Conservation (phyloP, 2,329 filamentous ascomycete genomes). For the Akanthomyces dipterigenus region DNA sequence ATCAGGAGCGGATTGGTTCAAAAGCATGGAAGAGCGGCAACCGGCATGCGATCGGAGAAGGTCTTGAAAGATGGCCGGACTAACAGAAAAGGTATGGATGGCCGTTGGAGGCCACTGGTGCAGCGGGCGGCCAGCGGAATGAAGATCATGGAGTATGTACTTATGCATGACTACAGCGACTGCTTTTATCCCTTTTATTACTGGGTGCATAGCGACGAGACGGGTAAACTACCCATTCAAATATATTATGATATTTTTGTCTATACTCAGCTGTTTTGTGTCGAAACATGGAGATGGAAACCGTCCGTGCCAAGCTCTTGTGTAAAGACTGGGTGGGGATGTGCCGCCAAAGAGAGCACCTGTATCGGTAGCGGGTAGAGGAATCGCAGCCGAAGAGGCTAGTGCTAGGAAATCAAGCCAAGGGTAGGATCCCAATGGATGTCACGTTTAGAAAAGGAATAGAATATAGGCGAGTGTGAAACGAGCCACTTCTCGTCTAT, state of each 20-base stretch:
- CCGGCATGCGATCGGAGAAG: neutral
- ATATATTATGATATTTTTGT: neutral
- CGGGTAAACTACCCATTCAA: neutral
- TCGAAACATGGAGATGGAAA: neutral
- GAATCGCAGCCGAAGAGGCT: too few species aligned
- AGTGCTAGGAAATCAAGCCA: too few species aligned
- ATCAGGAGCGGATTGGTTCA: neutral
- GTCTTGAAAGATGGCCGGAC: neutral
- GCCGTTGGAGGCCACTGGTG: neutral
- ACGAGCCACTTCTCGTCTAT: neutral
- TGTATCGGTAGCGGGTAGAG: too few species aligned
- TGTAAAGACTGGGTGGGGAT: too few species aligned
- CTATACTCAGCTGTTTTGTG: neutral
- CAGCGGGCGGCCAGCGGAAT: neutral
- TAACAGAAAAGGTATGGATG: neutral
- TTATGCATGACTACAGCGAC: constrained; percentile 6
- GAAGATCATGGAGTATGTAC: neutral
- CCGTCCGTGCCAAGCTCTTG: too few species aligned
- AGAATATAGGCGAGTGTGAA: too few species aligned
- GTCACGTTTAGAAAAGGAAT: too few species aligned
- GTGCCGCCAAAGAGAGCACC: too few species aligned
- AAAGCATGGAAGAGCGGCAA: neutral
- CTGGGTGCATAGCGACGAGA: neutral
- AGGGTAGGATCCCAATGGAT: too few species aligned
- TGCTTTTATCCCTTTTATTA: neutral